Percentiles rank a stretch among this genome's conserved stretches.
Evolutionary conservation across 495 filamentous ascomycete species (phyloP).

Genomic region (Penicillium chermesinum): DNA sequence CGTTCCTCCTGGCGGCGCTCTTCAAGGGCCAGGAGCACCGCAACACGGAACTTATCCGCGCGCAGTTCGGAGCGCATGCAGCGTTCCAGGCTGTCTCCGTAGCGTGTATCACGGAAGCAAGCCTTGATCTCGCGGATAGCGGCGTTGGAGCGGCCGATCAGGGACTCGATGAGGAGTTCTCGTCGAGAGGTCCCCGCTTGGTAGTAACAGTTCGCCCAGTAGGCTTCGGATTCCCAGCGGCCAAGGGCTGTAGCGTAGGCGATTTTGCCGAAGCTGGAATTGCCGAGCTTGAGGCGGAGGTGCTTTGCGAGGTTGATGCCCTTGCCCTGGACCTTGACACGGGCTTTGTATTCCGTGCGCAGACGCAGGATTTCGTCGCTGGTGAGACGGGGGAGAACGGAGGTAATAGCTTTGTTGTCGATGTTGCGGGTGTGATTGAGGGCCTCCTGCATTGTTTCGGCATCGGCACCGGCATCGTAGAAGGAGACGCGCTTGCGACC

Average conservation of each 20-base stretch:
- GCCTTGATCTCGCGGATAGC: slow-evolving; percentile 90
- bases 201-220: slow-evolving; percentile 99
- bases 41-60: slow-evolving; percentile 90
- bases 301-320: slow-evolving; percentile 96
- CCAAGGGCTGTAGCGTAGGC: slow-evolving; percentile 88
- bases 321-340: slow-evolving; percentile 73
- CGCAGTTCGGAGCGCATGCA: slow-evolving; percentile 91
- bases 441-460: slow-evolving; percentile 65
- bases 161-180: slow-evolving; percentile 84
- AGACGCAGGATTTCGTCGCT: slow-evolving; percentile 82
- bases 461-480: slow-evolving; percentile 78
- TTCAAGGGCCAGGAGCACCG: slow-evolving; percentile 79
- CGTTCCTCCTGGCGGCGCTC: slow-evolving; percentile 77
- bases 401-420: slow-evolving; percentile 66
- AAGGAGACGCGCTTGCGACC: slow-evolving; percentile 48
- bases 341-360: slow-evolving; percentile 81
- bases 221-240: slow-evolving; percentile 87
- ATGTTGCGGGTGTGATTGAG: slow-evolving; percentile 63
- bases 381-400: slow-evolving; percentile 76
- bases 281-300: slow-evolving; percentile 69
- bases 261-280: slow-evolving; percentile 77
- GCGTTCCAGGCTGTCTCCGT: slow-evolving; percentile 70
- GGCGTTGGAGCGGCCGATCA: slow-evolving; percentile 82
- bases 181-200: slow-evolving; percentile 78
- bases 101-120: slow-evolving; percentile 89